These are phyloP conservation scores for Salicornia ramosissima DNA, from an alignment of 148 eudicot species.

Conservation along the genomic window DNA sequence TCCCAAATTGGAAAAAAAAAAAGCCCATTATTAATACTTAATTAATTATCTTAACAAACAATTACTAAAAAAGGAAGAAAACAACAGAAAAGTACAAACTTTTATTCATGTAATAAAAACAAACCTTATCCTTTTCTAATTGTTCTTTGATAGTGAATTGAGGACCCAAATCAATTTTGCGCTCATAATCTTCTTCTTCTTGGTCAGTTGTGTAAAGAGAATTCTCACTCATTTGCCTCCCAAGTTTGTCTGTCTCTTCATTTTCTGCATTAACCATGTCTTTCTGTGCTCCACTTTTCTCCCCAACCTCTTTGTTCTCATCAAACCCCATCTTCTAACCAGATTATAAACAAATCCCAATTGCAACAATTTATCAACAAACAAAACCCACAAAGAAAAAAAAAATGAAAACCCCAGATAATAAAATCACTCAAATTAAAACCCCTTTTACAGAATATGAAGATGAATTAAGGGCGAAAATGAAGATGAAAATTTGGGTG, in stretches of 20 bases:
- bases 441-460: constrained; percentile 18
- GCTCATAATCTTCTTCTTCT: constrained; percentile 55
- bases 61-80: background rate
- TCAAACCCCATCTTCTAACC: constrained; percentile 46
- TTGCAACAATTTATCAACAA: constrained; percentile 25
- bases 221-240: constrained; percentile 42
- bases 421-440: background rate
- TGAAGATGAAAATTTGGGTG: background rate
- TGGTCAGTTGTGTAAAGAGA: constrained; percentile 55
- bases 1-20: constrained; percentile 7
- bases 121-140: constrained; percentile 80
- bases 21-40: background rate
- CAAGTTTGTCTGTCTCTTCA: constrained; percentile 35
- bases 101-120: background rate
- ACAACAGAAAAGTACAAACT: background rate
- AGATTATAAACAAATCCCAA: background rate
- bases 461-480: background rate
- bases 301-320: constrained; percentile 38
- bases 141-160: constrained; percentile 60
- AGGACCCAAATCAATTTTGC: constrained; percentile 60
- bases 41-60: background rate
- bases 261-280: constrained; percentile 14
- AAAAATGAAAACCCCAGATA: constrained; percentile 18
- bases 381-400: constrained; percentile 6
- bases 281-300: constrained; percentile 28